Base-by-base conservation (phyloP, 345 rosid species). In the Gossypium stocksii region DNA sequence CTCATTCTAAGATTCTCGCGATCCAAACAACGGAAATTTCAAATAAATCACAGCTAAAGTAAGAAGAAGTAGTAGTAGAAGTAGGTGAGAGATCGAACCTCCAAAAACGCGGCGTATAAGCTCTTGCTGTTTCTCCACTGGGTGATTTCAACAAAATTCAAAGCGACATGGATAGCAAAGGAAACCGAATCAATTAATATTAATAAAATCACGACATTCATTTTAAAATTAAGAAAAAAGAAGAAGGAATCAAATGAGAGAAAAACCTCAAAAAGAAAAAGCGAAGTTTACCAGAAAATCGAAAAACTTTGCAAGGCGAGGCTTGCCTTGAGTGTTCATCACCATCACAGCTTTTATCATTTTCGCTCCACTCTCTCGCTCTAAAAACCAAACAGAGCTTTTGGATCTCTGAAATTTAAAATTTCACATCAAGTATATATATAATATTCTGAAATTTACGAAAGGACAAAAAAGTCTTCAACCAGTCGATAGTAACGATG, bases 291-390 rank as follows among this genome's bases (percentile, higher is more conserved):
- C 97, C 97, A 85, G 76, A 57, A 77, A 89, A 54, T 93, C 95
- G 81, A 87, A 93, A 79, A 93, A 96, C 82, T 88, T 95, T 45
- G 96, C 85, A 54, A 94, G 86, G 4, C 98, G 97, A 80, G 99
- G 96, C 75, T 91, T 91, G 87, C 98, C 98, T 80, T 89, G 90
- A 25, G 94, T 91, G 81, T 93, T 93, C 81, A 95, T 84, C 74
- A 91, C 85, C 84, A 95, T 83, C 85, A 90, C 97, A 22, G 97
- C 91, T 85, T 83, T 91, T 38, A 96, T 93, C 98, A 93, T 93
- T 10, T 52, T 74, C 69, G 70, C 73, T 49, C 67, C 17, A 1
- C 64, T 7, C 61, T 38, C 64, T 15, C 73, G 14, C 64, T 60
- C 3, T 60, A 29, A 60, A 34, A 1, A 5, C 41, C 7, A 34